Percentiles rank a stretch among this genome's conserved stretches.
phyloP scores from a whole-genome alignment of 1,284 basidiomycete species.

The Xerocomus amazonicus region DNA sequence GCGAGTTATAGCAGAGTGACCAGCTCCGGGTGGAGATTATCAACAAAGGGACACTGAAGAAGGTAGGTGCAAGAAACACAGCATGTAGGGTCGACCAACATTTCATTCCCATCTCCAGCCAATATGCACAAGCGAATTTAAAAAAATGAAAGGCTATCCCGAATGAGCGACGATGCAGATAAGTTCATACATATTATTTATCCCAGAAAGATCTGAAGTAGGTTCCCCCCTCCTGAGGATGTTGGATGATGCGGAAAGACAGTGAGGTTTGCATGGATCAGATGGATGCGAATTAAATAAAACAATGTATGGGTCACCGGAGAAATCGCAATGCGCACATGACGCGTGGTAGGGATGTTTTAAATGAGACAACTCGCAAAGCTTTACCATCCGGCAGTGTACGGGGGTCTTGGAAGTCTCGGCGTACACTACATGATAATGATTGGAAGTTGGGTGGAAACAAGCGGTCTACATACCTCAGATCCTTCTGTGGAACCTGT shows the following conservation, averaged over 20 bases:
- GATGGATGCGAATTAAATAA: constrained; percentile 5
- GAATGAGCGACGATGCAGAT: constrained; percentile 1
- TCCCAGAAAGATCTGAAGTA: background rate
- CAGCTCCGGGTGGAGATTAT: too few species aligned
- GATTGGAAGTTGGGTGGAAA: background rate
- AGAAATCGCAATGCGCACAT: background rate
- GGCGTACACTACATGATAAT: background rate
- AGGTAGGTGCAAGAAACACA: too few species aligned
- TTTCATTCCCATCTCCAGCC: background rate
- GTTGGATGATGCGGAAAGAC: background rate
- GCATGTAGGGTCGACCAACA: background rate
- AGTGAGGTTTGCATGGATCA: background rate
- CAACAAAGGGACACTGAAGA: too few species aligned
- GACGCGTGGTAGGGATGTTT: background rate
- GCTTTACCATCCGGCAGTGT: constrained; percentile 11
- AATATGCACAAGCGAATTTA: constrained; percentile 4
- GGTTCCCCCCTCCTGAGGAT: background rate
- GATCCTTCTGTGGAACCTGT: background rate
- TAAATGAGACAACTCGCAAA: background rate
- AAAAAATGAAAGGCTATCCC: background rate
- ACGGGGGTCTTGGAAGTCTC: constrained; percentile 3
- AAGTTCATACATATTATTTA: constrained; percentile 10
- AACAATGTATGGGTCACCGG: constrained; percentile 1
- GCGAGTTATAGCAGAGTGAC: too few species aligned
- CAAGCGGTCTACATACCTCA: constrained; percentile 6